Conservation (phyloP, 1,284 basidiomycete species). For the Phellinidium pouzarii region DNA sequence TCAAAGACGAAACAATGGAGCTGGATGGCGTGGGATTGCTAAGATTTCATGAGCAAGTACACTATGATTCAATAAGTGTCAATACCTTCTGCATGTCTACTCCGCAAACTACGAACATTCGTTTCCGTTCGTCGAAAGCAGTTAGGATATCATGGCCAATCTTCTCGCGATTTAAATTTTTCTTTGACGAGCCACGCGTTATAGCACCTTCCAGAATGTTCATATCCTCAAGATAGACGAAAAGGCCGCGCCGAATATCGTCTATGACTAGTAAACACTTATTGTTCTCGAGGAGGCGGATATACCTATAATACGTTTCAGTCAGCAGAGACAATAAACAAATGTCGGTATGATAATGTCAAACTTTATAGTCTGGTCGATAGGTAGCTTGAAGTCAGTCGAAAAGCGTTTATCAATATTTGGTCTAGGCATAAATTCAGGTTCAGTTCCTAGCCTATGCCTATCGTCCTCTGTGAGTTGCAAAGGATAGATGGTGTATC, state of each 20-base stretch:
- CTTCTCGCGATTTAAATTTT: slow-evolving; percentile 36
- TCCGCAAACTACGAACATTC: slow-evolving; percentile 38
- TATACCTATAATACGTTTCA: no score
- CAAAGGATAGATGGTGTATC: no score
- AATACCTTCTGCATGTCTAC: slow-evolving; percentile 31
- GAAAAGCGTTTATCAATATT: no score
- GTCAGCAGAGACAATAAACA: no score
- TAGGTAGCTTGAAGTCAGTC: no score
- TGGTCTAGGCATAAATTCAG: no score
- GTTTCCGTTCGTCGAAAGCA: slow-evolving; percentile 44
- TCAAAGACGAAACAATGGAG: slow-evolving; percentile 42
- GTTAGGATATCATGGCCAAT: slow-evolving; percentile 38
- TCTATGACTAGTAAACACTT: slow-evolving; percentile 37
- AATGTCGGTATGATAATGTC: not conserved
- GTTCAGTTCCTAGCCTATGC: no score
- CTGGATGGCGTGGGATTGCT: no score
- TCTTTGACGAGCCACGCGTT: slow-evolving; percentile 22
- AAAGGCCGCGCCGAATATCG: slow-evolving; percentile 28
- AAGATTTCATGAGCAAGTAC: no score
- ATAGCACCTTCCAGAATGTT: slow-evolving; percentile 29
- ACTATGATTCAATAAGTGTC: no score
- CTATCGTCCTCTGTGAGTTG: no score
- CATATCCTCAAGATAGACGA: slow-evolving; percentile 35
- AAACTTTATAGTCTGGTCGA: not conserved
- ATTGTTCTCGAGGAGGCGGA: slow-evolving; percentile 31